Base-by-base conservation (phyloP, 2,329 filamentous ascomycete genomes). In the Fusarium duplospermum region DNA sequence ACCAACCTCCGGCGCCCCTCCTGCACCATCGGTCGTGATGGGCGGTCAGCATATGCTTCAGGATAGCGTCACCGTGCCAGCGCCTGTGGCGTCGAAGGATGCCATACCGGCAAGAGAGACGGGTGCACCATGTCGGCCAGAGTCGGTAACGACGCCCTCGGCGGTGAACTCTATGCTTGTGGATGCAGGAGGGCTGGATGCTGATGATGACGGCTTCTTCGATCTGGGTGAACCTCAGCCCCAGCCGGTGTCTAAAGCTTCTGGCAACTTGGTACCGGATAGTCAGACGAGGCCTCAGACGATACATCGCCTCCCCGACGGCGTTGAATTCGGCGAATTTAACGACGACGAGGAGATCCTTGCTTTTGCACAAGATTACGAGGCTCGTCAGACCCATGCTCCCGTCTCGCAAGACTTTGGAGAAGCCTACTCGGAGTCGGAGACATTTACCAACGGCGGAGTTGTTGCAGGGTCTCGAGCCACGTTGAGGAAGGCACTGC, bases 291-390 rank as follows among this genome's bases (percentile, higher is more conserved):
- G 56, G 18, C 59, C 71, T 33, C 73, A 75, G 61, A 52, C 42
- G 45, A 72, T 52, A 35, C 65, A 69, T 59, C 68, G 78, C 47
- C 78, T 75, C 45, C 66, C 71, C 27, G 74, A 73, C 33, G 81
- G 83, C 33, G 33, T 35, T 57, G 80, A 83, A 60, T 85, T 84
- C 67, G 86, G 85, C 72, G 86, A 87, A 60, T 87, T 87, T 62
- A 85, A 84, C 64, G 86, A 88, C 50, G 87, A 87, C 66, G 83
- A 85, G 58, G 86, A 87, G 47, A 87, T 90, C 84, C 80, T 89
- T 33, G 87, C 86, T 31, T 82, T 88, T 64, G 88, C 86, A 11
- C 83, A 89, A 68, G 83, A 87, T 72, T 85, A 87, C 38, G 88
- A 89, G 70, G 81, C 81, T 69, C 82, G 81, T 16, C 83, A 86